phyloP scores from a whole-genome alignment of 192 early-diverging fungal genomes.

The Podila epigama region DNA sequence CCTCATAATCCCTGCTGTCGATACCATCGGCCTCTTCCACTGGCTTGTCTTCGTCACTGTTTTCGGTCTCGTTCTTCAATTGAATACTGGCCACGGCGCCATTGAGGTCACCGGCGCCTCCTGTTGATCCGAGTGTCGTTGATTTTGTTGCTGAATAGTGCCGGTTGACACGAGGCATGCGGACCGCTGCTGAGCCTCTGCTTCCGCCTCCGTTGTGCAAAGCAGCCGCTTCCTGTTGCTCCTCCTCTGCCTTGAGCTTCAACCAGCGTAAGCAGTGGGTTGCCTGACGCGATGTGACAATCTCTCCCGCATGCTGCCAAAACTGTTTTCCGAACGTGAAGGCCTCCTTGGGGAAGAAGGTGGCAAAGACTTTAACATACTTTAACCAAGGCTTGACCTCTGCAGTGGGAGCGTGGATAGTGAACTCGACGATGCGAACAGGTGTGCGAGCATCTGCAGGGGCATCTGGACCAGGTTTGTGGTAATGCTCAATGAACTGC shows the following conservation, averaged over 20 bases:
- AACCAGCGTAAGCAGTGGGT: slow-evolving; percentile 80
- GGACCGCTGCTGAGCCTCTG: slow-evolving; percentile 3
- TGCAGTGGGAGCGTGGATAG: slow-evolving; percentile 58
- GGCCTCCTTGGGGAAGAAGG: slow-evolving; percentile 77
- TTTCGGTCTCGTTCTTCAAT: slow-evolving; percentile 9
- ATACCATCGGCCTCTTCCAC: slow-evolving; percentile 41
- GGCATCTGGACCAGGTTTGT: slow-evolving; percentile 26
- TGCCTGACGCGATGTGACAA: slow-evolving; percentile 87
- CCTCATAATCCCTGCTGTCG: slow-evolving; percentile 58
- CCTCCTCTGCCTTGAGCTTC: slow-evolving; percentile 56
- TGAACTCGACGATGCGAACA: slow-evolving; percentile 73
- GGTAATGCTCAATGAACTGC: slow-evolving; percentile 64
- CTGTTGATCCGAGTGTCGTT: neutral
- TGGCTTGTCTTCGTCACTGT: slow-evolving; percentile 29
- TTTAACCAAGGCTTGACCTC: slow-evolving; percentile 49
- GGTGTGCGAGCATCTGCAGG: slow-evolving; percentile 2
- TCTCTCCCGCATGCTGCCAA: slow-evolving; percentile 97
- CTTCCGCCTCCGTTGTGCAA: slow-evolving; percentile 16
- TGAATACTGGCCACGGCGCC: slow-evolving; percentile 1
- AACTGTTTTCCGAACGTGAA: slow-evolving; percentile 86
- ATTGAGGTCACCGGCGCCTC: slow-evolving; percentile 2
- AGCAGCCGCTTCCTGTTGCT: slow-evolving; percentile 30
- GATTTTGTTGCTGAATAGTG: slow-evolving; percentile 17
- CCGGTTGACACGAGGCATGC: slow-evolving; percentile 31
- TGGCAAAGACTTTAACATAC: slow-evolving; percentile 60